phyloP scores from a whole-genome alignment of 2,329 filamentous ascomycete genomes.

The Peltaster fructicola region DNA sequence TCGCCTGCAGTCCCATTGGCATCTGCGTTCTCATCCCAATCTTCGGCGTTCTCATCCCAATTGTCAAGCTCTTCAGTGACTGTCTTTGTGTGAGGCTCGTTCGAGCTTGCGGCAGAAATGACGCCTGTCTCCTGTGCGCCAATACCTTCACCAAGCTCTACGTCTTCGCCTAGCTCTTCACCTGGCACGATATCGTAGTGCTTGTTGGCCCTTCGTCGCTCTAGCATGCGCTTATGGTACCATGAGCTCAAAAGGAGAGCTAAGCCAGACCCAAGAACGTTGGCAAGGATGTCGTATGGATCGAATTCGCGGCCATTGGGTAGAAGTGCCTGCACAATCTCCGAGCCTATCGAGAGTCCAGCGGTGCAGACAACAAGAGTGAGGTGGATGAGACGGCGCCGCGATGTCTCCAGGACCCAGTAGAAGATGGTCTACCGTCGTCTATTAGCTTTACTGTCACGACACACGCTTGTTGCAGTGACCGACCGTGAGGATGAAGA shows the following conservation, averaged over 20 bases:
- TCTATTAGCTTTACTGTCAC: conserved; percentile 1
- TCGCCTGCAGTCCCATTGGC: conserved; percentile 11
- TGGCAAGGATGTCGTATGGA: conserved; percentile 71
- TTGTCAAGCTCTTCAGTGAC: conserved; percentile 78
- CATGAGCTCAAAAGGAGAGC: conserved; percentile 62
- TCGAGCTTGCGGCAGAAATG: too few species aligned
- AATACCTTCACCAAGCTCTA: conserved; percentile 55
- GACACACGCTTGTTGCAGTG: background rate
- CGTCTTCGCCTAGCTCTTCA: conserved; percentile 35
- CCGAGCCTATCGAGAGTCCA: conserved; percentile 52
- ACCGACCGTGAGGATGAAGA: conserved; percentile 66
- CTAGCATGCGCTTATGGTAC: conserved; percentile 94
- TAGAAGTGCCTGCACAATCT: conserved; percentile 57
- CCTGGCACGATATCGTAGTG: conserved; percentile 54
- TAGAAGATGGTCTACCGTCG: conserved; percentile 44
- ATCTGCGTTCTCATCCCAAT: conserved; percentile 44
- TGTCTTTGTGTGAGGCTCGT: too few species aligned
- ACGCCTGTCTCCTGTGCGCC: conserved; percentile 20
- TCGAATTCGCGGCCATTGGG: conserved; percentile 48
- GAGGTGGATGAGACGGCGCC: conserved; percentile 67
- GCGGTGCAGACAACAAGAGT: conserved; percentile 67
- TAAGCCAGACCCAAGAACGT: conserved; percentile 58
- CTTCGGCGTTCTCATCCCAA: conserved; percentile 74
- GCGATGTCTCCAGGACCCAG: conserved; percentile 87
- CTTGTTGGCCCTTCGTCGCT: conserved; percentile 59